Base-by-base conservation (phyloP, 2,329 filamentous ascomycete species). In the Penicillium sp. region DNA sequence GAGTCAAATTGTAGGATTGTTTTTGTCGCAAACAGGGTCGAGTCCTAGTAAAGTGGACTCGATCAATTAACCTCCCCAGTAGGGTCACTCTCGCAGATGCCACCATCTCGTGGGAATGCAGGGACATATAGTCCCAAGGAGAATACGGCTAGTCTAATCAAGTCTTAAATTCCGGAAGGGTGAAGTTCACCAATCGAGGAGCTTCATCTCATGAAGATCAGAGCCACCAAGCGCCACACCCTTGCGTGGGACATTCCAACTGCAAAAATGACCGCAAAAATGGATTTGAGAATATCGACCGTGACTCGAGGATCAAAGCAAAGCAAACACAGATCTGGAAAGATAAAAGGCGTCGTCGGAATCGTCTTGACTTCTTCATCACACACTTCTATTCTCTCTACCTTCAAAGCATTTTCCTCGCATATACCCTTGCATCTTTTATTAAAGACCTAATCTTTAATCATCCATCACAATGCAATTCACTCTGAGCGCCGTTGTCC, bases 381-480 rank as follows among this genome's bases (percentile, higher is more conserved):
- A 35, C 41, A 47, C 40, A 41, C 35, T 38, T 37, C 37, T 39
- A 15, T 43, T 31, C 26, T 35, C 41, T 32, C 18, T 9, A 5
- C 18, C 9, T 9, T 22, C 18, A 22, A 22, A 22, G 18, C 18
- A 22, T 22, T 9, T 22, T 22, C 18, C 18, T 5, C 5, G 18
- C 18, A 22, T 22, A 22, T 22, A 22, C 18, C 18, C 9, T 22
- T 22, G 18, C 18, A n/a, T 22, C 18, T 35, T 45, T 34, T 41
- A 23, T 44, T 35, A 32, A 47, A 47, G 38, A 38, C 29, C 36
- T 30, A 45, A 41, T 45, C 44, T 50, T 47, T 44, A 54, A 51
- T 48, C 40, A 42, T 18, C 48, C 44, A 37, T 56, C 60, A 62
- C 44, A 60, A 64, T 64, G 60, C 54, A 64, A 55, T 62, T 63